These are phyloP conservation scores for Beta lomatogona DNA, from an alignment of 179 eudicot genomes.

Conservation along the genomic window DNA sequence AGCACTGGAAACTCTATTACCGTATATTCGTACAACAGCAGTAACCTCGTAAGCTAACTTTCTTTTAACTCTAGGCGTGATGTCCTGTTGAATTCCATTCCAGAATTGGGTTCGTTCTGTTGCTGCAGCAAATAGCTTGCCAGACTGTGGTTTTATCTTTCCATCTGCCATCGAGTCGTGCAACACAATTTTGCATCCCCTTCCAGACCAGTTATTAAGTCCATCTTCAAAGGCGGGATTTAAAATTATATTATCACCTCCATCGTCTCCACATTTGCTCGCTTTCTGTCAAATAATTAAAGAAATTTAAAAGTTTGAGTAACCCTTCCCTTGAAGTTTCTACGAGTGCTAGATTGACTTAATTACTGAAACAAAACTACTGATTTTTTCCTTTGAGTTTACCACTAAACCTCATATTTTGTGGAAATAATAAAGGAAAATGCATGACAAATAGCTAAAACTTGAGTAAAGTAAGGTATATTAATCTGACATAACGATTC, in stretches of 20 bases:
- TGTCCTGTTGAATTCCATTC: slow-evolving; percentile 94
- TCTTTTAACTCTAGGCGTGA: slow-evolving; percentile 63
- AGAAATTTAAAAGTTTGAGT: too few species aligned
- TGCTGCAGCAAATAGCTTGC: slow-evolving; percentile 77
- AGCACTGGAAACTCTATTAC: slow-evolving; percentile 56
- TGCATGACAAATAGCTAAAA: neutral
- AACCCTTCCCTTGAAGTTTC: too few species aligned
- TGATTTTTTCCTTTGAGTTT: too few species aligned
- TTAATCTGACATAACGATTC: neutral
- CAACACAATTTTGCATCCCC: slow-evolving; percentile 68
- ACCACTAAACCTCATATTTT: too few species aligned
- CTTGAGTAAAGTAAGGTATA: neutral
- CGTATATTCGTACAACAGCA: slow-evolving; percentile 77
- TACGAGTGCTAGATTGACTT: too few species aligned
- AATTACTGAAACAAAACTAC: too few species aligned
- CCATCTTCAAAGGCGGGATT: slow-evolving; percentile 82
- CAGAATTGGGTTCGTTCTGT: slow-evolving; percentile 68
- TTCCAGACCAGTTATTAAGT: slow-evolving; percentile 80
- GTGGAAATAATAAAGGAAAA: neutral
- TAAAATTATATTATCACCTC: slow-evolving; percentile 57
- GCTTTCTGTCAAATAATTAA: slow-evolving; percentile 31
- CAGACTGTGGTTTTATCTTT: slow-evolving; percentile 61
- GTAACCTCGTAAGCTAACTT: slow-evolving; percentile 74
- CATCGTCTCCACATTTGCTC: slow-evolving; percentile 31
- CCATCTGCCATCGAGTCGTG: slow-evolving; percentile 76